Percentiles rank a stretch among this genome's conserved stretches.
Evolutionary conservation across 345 rosid genomes (phyloP).

Genomic region (Moricandia arvensis): DNA sequence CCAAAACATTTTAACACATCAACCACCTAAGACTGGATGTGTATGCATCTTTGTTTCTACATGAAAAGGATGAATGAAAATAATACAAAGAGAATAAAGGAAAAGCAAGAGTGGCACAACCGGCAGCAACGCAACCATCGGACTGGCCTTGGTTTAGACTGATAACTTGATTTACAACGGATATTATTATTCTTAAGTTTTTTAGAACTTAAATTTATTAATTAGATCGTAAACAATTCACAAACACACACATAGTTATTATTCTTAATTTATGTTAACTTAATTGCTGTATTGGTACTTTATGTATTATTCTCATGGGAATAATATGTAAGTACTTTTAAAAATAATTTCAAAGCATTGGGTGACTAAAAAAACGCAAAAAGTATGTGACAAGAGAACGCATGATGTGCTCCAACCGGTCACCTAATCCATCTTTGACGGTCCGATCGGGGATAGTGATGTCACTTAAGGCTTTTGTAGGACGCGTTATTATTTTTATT

Average conservation of each 20-base stretch:
- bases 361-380: background rate
- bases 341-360: constrained; percentile 6
- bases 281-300: background rate
- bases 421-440: constrained; percentile 28
- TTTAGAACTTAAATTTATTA: too few relatives aligned
- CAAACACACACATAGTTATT: background rate
- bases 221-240: too few relatives aligned
- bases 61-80: background rate
- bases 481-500: constrained; percentile 7
- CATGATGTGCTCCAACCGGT: constrained; percentile 9
- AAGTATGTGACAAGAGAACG: background rate
- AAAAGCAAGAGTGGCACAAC: background rate
- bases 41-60: background rate
- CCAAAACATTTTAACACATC: background rate
- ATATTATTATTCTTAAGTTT: background rate
- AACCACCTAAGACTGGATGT: background rate
- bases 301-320: constrained; percentile 1
- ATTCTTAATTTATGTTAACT: background rate
- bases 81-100: background rate
- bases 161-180: background rate
- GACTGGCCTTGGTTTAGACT: background rate
- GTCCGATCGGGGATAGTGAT: constrained; percentile 29
- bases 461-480: constrained; percentile 25
- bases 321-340: background rate
- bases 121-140: background rate